These are phyloP conservation scores for Coemansia brasiliensis DNA, from an alignment of 192 early-diverging fungal genomes.

Conservation along the genomic window DNA sequence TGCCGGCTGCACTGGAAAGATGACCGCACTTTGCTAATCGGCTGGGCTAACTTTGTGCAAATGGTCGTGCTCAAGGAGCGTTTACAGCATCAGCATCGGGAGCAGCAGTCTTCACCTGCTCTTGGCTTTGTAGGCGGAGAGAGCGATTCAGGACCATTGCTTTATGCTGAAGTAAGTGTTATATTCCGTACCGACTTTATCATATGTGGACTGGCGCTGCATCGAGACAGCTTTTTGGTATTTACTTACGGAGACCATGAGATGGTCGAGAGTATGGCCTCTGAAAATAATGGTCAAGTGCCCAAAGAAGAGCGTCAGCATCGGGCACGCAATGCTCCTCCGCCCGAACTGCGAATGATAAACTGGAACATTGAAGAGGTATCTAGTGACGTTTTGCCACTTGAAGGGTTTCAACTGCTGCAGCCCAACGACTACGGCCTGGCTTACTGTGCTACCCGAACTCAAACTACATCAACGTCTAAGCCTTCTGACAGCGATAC, in stretches of 20 bases:
- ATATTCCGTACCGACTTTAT: conserved; percentile 60
- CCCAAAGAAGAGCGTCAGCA: conserved; percentile 21
- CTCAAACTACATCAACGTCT: background rate
- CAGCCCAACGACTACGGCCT: conserved; percentile 95
- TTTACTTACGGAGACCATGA: conserved; percentile 49
- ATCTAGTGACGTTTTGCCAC: conserved; percentile 83
- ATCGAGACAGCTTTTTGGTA: conserved; percentile 38
- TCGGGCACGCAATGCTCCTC: conserved; percentile 54
- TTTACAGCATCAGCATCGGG: background rate
- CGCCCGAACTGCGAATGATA: conserved; percentile 91
- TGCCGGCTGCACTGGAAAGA: conserved; percentile 87
- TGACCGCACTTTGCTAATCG: conserved; percentile 76
- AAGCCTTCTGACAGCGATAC: background rate
- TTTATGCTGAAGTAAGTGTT: conserved; percentile 59
- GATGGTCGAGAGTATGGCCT: conserved; percentile 7
- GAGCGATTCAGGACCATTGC: conserved; percentile 11
- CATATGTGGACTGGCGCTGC: conserved; percentile 85
- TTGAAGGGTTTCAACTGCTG: conserved; percentile 82
- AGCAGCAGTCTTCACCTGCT: conserved; percentile 2
- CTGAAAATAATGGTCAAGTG: conserved; percentile 7
- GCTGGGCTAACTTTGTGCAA: conserved; percentile 94
- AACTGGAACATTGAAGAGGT: conserved; percentile 77
- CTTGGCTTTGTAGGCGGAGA: conserved; percentile 2
- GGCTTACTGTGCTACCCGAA: conserved; percentile 56
- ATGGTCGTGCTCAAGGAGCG: conserved; percentile 72